Conservation (phyloP, 2,329 filamentous ascomycete genomes). For the Aspergillus texensis region DNA sequence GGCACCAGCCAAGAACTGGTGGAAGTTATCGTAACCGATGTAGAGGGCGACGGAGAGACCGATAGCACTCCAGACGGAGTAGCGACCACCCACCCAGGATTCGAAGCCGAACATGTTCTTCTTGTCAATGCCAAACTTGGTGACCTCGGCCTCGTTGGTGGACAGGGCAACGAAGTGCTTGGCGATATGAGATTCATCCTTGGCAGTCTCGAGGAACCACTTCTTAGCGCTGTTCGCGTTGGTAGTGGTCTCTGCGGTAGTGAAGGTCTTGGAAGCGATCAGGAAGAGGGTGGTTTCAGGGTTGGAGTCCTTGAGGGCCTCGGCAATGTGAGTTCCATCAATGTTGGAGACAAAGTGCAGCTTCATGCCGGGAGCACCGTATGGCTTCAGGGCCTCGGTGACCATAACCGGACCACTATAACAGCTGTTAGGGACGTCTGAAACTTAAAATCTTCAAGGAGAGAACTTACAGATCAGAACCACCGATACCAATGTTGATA, state of each 20-base stretch:
- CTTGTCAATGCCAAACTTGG: conserved; percentile 97
- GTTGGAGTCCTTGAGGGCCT: conserved; percentile 84
- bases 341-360: conserved; percentile 99
- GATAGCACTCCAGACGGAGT: conserved; percentile 99
- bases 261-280: conserved; percentile 98
- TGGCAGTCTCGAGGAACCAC: conserved; percentile 90
- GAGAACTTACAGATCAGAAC: conserved; percentile 85
- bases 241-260: conserved; percentile 93
- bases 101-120: conserved; percentile 99
- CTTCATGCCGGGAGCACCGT: conserved; percentile 81
- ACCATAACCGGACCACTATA: conserved; percentile 95
- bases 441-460: neutral
- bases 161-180: conserved; percentile 99
- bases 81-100: conserved; percentile 96
- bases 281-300: conserved; percentile 99
- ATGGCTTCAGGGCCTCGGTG: conserved; percentile 93
- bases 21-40: conserved; percentile 97
- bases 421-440: conserved; percentile 22
- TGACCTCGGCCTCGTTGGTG: conserved; percentile 92
- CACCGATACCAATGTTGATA: conserved; percentile 96
- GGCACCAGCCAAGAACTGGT: conserved; percentile 90
- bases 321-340: conserved; percentile 95
- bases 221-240: conserved; percentile 96
- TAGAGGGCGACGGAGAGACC: conserved; percentile 92
- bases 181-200: conserved; percentile 74